Evolutionary conservation across 306 rosid genomes (phyloP).

Genomic region (Ammopiptanthus mongolicus): DNA sequence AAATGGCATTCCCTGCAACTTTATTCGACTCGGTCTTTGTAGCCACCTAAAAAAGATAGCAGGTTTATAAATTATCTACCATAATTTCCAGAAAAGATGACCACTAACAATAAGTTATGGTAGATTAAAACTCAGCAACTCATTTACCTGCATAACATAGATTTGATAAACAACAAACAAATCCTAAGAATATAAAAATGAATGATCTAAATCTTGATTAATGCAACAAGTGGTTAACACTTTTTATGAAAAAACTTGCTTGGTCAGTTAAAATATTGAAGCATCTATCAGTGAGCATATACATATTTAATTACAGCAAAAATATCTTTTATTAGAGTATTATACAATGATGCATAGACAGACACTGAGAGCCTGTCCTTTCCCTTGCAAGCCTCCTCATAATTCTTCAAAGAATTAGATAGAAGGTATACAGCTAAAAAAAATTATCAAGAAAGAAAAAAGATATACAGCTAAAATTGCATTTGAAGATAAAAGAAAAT

Average conservation of each 20-base stretch:
- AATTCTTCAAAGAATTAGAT: slow-evolving; percentile 2
- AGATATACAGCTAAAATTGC: background rate
- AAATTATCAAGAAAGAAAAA: too few relatives aligned
- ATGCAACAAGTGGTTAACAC: background rate
- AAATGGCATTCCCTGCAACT: slow-evolving; percentile 94
- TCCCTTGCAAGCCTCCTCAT: slow-evolving; percentile 11
- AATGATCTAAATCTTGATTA: slow-evolving; percentile 7
- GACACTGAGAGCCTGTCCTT: background rate
- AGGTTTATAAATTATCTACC: slow-evolving; percentile 17
- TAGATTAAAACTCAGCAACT: background rate
- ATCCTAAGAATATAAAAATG: background rate
- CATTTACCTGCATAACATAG: background rate
- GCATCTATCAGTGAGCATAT: slow-evolving; percentile 1
- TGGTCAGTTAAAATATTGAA: background rate
- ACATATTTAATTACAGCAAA: background rate
- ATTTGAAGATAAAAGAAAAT: slow-evolving; percentile 6
- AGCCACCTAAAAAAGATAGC: slow-evolving; percentile 68
- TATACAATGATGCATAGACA: background rate
- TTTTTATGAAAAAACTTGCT: background rate
- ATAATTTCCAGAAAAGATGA: slow-evolving; percentile 8
- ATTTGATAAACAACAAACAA: background rate
- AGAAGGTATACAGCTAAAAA: too few relatives aligned
- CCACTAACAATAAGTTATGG: slow-evolving; percentile 11
- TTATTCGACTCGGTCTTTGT: slow-evolving; percentile 96
- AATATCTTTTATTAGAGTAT: background rate